Percentiles rank a stretch among this genome's conserved stretches.
These are phyloP conservation scores for Lachancea meyersii DNA, from an alignment of 805 yeast species.

Conservation along the genomic window DNA sequence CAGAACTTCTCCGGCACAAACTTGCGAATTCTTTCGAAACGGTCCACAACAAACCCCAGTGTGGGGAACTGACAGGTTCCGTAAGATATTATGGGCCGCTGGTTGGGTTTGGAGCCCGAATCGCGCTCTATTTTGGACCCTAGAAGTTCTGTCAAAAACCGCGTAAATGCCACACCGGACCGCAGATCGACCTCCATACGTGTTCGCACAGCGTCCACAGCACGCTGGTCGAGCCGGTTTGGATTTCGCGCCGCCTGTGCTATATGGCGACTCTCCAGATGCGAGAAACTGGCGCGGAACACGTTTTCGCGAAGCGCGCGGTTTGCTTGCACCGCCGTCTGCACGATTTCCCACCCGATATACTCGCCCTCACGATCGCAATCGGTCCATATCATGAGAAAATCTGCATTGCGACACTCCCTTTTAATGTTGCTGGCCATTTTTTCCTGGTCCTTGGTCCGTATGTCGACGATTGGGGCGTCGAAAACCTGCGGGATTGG, in stretches of 20 bases:
- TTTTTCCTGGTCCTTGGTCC: constrained; percentile 38
- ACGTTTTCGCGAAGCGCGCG: constrained; percentile 41
- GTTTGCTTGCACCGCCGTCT: constrained; percentile 51
- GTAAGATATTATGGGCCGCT: constrained; percentile 48
- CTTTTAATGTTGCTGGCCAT: constrained; percentile 60
- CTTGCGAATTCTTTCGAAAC: constrained; percentile 66
- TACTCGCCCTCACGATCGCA: constrained; percentile 96
- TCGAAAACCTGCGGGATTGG: constrained; percentile 61
- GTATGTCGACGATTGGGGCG: constrained; percentile 52
- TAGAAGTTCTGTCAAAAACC: constrained; percentile 56
- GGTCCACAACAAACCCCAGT: constrained; percentile 89
- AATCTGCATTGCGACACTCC: constrained; percentile 56
- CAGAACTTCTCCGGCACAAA: constrained; percentile 79
- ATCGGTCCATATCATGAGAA: constrained; percentile 94
- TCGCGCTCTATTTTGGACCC: constrained; percentile 21
- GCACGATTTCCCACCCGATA: constrained; percentile 76
- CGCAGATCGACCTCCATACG: constrained; percentile 83
- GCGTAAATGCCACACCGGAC: constrained; percentile 83
- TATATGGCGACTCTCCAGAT: constrained; percentile 72
- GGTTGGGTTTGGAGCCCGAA: constrained; percentile 14
- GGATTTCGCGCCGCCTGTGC: constrained; percentile 70
- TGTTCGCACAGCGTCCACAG: constrained; percentile 79
- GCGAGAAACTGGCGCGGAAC: constrained; percentile 81
- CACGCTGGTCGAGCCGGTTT: constrained; percentile 50
- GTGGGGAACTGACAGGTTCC: constrained; percentile 98